Evolutionary conservation across 495 filamentous ascomycete species (phyloP).

Genomic region (Aspergillus haitiensis): DNA sequence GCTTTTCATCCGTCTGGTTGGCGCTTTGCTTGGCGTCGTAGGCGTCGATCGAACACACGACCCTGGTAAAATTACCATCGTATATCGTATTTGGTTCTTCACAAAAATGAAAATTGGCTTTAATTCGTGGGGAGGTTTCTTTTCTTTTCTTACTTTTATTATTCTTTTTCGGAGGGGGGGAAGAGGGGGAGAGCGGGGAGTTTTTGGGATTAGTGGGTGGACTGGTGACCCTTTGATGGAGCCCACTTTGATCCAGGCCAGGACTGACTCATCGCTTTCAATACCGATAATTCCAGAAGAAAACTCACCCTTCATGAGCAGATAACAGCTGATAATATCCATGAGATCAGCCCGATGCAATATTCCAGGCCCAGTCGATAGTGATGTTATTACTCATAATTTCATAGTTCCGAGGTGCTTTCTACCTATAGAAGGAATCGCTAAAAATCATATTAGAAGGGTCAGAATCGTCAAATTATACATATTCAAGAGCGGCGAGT

Average conservation of each 20-base stretch:
- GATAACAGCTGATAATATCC: too few species aligned
- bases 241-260: not conserved
- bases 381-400: too few species aligned
- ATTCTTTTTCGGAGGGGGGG: not conserved
- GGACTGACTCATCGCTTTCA: not conserved
- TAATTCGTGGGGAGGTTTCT: not conserved
- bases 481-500: conserved; percentile 46
- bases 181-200: not conserved
- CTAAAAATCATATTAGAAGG: too few species aligned
- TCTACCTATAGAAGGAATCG: not conserved
- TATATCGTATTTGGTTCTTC: not conserved
- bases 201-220: not conserved
- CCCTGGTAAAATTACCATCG: conserved; percentile 1
- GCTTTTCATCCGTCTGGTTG: not conserved
- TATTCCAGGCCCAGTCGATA: too few species aligned
- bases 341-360: too few species aligned
- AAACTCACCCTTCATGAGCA: not conserved
- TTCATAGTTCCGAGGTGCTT: not conserved
- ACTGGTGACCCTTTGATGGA: not conserved
- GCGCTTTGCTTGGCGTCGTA: conserved; percentile 4
- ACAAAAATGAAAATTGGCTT: not conserved
- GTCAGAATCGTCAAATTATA: conserved; percentile 20
- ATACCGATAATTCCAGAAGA: not conserved
- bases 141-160: not conserved
- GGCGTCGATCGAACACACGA: conserved; percentile 6